A percentile compares a stretch with the other conserved stretches of the same genome.
Conservation (phyloP, 257 asterid species). For the Leonotis leonurus region DNA sequence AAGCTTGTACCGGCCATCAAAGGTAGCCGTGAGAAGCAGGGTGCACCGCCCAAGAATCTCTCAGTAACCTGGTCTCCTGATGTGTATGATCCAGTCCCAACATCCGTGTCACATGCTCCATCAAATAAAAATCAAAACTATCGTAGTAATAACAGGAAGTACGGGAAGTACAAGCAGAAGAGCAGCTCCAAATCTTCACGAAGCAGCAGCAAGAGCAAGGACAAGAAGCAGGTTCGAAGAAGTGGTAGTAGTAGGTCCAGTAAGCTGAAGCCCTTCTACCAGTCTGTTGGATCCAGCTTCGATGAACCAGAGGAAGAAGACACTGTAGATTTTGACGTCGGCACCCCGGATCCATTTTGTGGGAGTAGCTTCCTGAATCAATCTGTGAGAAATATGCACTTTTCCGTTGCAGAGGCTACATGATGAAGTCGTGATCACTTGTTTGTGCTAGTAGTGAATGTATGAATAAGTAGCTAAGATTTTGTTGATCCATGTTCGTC, state of each 20-base stretch:
- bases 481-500: constrained; percentile 10
- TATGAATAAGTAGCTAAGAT: constrained; percentile 25
- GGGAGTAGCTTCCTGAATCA: constrained; percentile 44
- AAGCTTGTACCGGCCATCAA: constrained; percentile 84
- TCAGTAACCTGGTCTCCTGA: constrained; percentile 84
- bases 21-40: constrained; percentile 90
- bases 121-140: constrained; percentile 41
- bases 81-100: constrained; percentile 88
- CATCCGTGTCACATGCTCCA: constrained; percentile 74
- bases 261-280: constrained; percentile 37
- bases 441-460: constrained; percentile 18
- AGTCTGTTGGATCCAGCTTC: constrained; percentile 14
- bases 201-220: constrained; percentile 62
- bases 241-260: constrained; percentile 29
- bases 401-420: constrained; percentile 40
- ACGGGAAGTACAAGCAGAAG: constrained; percentile 66
- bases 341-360: constrained; percentile 30
- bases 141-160: constrained; percentile 48
- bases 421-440: constrained; percentile 13
- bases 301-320: constrained; percentile 15
- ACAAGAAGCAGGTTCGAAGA: constrained; percentile 62
- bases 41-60: constrained; percentile 45
- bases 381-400: constrained; percentile 31
- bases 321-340: constrained; percentile 22
- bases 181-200: constrained; percentile 61